Evolutionary conservation across 768 basidiomycete genomes (phyloP).

Genomic region (Suillus occidentalis): DNA sequence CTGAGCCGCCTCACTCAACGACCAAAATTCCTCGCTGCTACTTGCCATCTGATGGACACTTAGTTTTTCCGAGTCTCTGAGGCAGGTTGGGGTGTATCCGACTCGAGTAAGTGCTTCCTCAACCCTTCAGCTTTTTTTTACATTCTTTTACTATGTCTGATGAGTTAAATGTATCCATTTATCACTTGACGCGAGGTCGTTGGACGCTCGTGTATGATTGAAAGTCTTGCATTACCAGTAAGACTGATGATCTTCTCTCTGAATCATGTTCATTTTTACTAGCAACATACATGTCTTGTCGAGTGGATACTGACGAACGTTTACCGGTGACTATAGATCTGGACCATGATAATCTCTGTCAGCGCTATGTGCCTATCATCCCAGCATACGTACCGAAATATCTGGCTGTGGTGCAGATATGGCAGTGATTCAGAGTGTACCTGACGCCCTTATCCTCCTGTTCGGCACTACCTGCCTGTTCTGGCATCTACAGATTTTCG

Average conservation of each 20-base stretch:
- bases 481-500: not conserved
- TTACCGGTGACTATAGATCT: not conserved
- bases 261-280: slow-evolving; percentile 15
- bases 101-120: not conserved
- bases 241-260: slow-evolving; percentile 36
- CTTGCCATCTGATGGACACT: not conserved
- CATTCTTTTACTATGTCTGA: not conserved
- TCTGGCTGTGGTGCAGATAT: not conserved
- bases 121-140: not conserved
- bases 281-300: slow-evolving; percentile 13
- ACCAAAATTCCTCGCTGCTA: not conserved
- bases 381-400: slow-evolving; percentile 1
- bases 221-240: slow-evolving; percentile 14
- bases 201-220: slow-evolving; percentile 30
- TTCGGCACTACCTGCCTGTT: not conserved
- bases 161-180: not conserved
- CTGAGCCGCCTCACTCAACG: too few species aligned
- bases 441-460: not conserved
- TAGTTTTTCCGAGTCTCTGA: not conserved
- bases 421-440: not conserved
- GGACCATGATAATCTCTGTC: slow-evolving; percentile 5
- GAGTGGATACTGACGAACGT: not conserved
- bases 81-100: not conserved
- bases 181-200: slow-evolving; percentile 26
- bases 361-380: not conserved